Evolutionary conservation across 805 yeast species (phyloP).

Genomic region (Candida easanensis): DNA sequence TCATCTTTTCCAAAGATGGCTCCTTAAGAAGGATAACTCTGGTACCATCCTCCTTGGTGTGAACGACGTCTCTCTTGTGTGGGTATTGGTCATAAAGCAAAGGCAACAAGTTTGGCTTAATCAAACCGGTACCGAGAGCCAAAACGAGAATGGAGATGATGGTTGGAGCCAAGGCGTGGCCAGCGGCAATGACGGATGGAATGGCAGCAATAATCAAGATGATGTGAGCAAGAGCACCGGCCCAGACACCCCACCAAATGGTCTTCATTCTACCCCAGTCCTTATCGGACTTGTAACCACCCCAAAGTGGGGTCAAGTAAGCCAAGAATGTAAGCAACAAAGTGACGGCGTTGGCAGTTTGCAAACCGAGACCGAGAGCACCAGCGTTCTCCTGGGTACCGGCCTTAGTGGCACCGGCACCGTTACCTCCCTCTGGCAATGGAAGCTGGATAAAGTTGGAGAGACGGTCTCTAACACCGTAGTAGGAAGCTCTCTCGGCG

Average conservation of each 20-base stretch:
- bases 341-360: slow-evolving; percentile 69
- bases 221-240: slow-evolving; percentile 61
- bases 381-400: slow-evolving; percentile 37
- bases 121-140: slow-evolving; percentile 80
- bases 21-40: slow-evolving; percentile 68
- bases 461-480: slow-evolving; percentile 74
- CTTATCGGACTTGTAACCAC: slow-evolving; percentile 75
- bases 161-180: slow-evolving; percentile 63
- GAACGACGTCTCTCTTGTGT: slow-evolving; percentile 56
- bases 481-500: slow-evolving; percentile 78
- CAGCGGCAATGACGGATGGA: slow-evolving; percentile 47
- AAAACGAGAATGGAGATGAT: slow-evolving; percentile 42
- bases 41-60: slow-evolving; percentile 58
- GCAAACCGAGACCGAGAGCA: slow-evolving; percentile 56
- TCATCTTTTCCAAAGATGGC: slow-evolving; percentile 68
- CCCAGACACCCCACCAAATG: slow-evolving; percentile 54
- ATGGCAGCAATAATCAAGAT: slow-evolving; percentile 67
- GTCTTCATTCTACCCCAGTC: slow-evolving; percentile 71
- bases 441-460: slow-evolving; percentile 72
- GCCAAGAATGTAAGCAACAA: slow-evolving; percentile 82
- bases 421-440: slow-evolving; percentile 39
- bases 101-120: slow-evolving; percentile 68
- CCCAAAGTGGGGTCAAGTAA: slow-evolving; percentile 74
- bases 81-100: slow-evolving; percentile 76
- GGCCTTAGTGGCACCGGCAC: slow-evolving; percentile 26